phyloP scores from a whole-genome alignment of 2,329 filamentous ascomycete genomes.

The Fusarium transvaalense region DNA sequence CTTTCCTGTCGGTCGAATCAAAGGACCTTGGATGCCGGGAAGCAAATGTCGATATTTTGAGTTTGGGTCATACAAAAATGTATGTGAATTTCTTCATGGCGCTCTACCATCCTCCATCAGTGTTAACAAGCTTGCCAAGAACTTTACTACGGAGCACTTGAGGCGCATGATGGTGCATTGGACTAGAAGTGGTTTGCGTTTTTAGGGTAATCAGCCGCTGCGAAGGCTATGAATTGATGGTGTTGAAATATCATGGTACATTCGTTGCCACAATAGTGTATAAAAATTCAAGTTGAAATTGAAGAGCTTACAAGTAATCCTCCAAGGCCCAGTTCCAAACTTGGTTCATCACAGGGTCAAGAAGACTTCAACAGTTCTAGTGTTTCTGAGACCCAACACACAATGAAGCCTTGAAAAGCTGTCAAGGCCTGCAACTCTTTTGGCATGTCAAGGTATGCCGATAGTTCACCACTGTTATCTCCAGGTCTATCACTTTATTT shows the following conservation, averaged over 20 bases:
- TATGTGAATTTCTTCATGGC: slow-evolving; percentile 49
- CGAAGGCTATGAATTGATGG: slow-evolving; percentile 30
- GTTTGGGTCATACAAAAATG: slow-evolving; percentile 49
- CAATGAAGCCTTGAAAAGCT: not conserved
- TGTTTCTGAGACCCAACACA: not conserved
- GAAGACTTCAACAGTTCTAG: not conserved
- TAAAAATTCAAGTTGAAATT: not conserved
- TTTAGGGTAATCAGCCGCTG: slow-evolving; percentile 22
- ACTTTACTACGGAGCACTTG: slow-evolving; percentile 33
- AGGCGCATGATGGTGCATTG: slow-evolving; percentile 36
- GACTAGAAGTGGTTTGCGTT: slow-evolving; percentile 28
- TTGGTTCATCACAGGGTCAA: not conserved
- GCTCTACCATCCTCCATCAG: slow-evolving; percentile 41
- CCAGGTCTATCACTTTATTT: not conserved
- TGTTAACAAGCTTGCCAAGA: slow-evolving; percentile 47
- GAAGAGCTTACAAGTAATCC: not conserved
- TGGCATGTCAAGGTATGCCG: not conserved
- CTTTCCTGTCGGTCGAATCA: slow-evolving; percentile 40
- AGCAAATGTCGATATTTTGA: slow-evolving; percentile 41
- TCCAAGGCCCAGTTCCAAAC: not conserved
- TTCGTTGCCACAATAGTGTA: not conserved
- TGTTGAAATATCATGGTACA: slow-evolving; percentile 12
- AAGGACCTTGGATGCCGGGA: slow-evolving; percentile 28
- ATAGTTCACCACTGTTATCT: not conserved
- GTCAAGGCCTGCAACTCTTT: not conserved